Base-by-base conservation (phyloP, 2,329 filamentous ascomycete species). In the Diaporthe citrichinensis region DNA sequence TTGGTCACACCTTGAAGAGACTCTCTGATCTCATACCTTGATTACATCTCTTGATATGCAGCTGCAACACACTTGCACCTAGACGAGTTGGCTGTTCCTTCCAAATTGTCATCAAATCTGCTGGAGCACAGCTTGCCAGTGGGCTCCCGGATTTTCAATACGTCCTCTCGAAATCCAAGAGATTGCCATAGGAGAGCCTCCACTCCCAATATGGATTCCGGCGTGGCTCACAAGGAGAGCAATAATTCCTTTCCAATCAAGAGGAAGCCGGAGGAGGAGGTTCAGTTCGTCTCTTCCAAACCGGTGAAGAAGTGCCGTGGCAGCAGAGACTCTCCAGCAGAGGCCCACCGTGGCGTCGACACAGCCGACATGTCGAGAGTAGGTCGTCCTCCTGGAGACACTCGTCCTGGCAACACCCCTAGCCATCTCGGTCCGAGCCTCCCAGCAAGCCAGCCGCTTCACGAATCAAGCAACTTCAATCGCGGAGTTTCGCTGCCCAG, bases 251-350 rank as follows among this genome's bases (percentile, higher is more conserved):
- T 71, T 5, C 61, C 71, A 8, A 34, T 69, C 44, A 78, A 78
- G 73, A 76, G 77, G 65, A 69, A 67, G 20, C 74, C 72, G 9
- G 77, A 78, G 53, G 76, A 77, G 2, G 77, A 78, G 36, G 76
- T 78, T 31, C 77, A 78, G 34, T 78, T 78, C 34, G 74, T 78
- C 55, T 78, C 77, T 36, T 73, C 75, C 28, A 76, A 78, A 41
- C 71, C 75, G 1, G 76, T 78, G 34, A 78, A 78, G 73, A 78
- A 77, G 53, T 57, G 51, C 25, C 73, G 76, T 31, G 31, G 34
- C 55, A 75, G 76, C 71, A 62, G 49, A 39, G 76, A 77, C 2
- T 23, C 65, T 28, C 20, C 57, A 34, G 39, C 69, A 9, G 61
- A 74, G 8, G 44, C 41, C 10, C 46, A 67, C 44, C 59, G 46